Percentiles rank a stretch among this genome's conserved stretches.
phyloP scores from a whole-genome alignment of 495 filamentous ascomycete species.

The Penicillium bovifimosum region DNA sequence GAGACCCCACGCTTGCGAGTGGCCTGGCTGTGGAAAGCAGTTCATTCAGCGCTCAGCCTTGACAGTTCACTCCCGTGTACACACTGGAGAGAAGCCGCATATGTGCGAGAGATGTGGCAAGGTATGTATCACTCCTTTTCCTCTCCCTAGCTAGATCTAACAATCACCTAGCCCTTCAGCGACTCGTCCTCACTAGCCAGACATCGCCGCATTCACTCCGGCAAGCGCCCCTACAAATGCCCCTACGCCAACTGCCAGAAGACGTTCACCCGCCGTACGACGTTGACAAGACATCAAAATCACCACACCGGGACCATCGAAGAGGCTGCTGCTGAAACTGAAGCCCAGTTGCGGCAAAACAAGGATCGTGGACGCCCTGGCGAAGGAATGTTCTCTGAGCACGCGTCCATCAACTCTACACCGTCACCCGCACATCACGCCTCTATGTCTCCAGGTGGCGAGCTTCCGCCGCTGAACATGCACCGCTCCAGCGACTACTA shows the following conservation, averaged over 20 bases:
- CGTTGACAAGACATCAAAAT: conserved; percentile 91
- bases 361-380: conserved; percentile 60
- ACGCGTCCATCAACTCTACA: conserved; percentile 76
- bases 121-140: conserved; percentile 44
- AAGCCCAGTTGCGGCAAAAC: conserved; percentile 63
- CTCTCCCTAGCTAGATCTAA: neutral
- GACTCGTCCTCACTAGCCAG: conserved; percentile 93
- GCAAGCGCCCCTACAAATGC: conserved; percentile 95
- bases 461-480: conserved; percentile 70
- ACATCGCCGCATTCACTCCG: conserved; percentile 92
- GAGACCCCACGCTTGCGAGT: conserved; percentile 89
- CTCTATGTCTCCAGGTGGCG: conserved; percentile 73
- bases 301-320: conserved; percentile 94
- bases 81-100: conserved; percentile 97
- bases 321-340: conserved; percentile 84
- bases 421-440: conserved; percentile 77
- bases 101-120: conserved; percentile 97
- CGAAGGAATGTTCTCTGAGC: conserved; percentile 72
- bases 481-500: conserved; percentile 68
- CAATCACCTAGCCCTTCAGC: conserved; percentile 75
- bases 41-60: conserved; percentile 98
- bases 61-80: conserved; percentile 90
- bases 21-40: conserved; percentile 83
- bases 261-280: conserved; percentile 94
- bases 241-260: conserved; percentile 97